Conservation (phyloP, 73 alveolate species). For the Tetrahymena thermophila region DNA sequence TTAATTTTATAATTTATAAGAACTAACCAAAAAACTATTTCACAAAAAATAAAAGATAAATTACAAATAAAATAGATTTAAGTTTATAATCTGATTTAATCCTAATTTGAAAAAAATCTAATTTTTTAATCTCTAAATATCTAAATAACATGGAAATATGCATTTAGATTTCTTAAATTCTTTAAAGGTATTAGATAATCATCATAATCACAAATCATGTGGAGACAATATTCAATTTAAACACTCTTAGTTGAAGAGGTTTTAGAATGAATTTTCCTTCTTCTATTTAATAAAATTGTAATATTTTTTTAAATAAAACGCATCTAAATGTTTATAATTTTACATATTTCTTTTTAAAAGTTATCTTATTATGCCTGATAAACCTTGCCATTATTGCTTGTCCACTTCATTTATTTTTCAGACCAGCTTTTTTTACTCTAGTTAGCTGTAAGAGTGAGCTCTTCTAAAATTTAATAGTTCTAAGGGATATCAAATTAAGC, state of each 20-base stretch:
- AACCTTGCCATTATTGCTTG: background rate
- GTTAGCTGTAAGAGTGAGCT: background rate
- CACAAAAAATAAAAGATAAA: no score
- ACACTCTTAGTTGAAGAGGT: background rate
- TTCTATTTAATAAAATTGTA: background rate
- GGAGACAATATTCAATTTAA: background rate
- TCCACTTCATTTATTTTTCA: background rate
- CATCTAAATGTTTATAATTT: background rate
- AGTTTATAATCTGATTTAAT: no score
- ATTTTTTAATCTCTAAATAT: no score
- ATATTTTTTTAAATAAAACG: background rate
- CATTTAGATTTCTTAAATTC: no score
- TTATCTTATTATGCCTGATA: background rate
- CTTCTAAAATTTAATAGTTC: background rate
- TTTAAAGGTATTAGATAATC: no score
- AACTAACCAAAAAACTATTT: no score
- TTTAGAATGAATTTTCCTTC: background rate
- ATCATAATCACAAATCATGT: no score
- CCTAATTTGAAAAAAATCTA: no score
- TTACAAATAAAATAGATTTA: no score
- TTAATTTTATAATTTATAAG: no score
- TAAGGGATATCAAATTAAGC: background rate
- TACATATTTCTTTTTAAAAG: background rate
- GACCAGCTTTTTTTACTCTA: background rate
- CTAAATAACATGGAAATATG: no score